Conservation (phyloP, 768 basidiomycete genomes). For the Tricholoma saponaceum region DNA sequence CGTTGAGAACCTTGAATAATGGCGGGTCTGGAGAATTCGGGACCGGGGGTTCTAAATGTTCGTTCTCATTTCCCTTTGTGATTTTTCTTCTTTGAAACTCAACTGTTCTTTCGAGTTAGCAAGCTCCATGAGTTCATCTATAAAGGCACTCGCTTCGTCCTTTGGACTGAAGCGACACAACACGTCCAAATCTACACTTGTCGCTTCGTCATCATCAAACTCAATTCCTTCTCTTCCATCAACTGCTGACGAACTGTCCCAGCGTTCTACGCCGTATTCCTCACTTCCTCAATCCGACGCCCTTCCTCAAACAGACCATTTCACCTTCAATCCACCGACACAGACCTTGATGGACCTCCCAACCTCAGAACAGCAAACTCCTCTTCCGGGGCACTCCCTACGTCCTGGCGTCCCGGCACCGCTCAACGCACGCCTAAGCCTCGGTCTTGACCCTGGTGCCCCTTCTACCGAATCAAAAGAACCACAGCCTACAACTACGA, state of each 20-base stretch:
- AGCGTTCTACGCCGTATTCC: slow-evolving; percentile 40
- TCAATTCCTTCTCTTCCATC: slow-evolving; percentile 21
- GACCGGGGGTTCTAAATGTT: slow-evolving; percentile 58
- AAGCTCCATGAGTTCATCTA: slow-evolving; percentile 65
- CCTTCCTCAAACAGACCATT: slow-evolving; percentile 45
- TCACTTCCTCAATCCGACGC: slow-evolving; percentile 29
- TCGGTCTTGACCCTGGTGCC: slow-evolving; percentile 38
- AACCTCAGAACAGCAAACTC: slow-evolving; percentile 31
- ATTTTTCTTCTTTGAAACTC: slow-evolving; percentile 6
- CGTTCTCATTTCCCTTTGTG: slow-evolving; percentile 17
- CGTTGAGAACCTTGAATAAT: slow-evolving; percentile 34
- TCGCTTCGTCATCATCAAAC: slow-evolving; percentile 16
- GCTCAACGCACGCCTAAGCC: slow-evolving; percentile 54
- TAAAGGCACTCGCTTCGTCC: slow-evolving; percentile 73
- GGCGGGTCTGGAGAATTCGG: slow-evolving; percentile 67
- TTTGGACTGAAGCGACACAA: slow-evolving; percentile 61
- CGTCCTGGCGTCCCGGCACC: slow-evolving; percentile 63
- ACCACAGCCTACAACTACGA: slow-evolving; percentile 45
- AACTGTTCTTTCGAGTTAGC: slow-evolving; percentile 30
- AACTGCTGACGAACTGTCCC: slow-evolving; percentile 34
- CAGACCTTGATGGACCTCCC: background rate
- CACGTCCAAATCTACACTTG: slow-evolving; percentile 22
- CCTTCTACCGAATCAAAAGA: slow-evolving; percentile 37
- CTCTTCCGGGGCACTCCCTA: slow-evolving; percentile 56
- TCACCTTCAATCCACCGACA: slow-evolving; percentile 36